Evolutionary conservation across 208 protist species (phyloP).

Genomic region (Zelonia costaricensis): DNA sequence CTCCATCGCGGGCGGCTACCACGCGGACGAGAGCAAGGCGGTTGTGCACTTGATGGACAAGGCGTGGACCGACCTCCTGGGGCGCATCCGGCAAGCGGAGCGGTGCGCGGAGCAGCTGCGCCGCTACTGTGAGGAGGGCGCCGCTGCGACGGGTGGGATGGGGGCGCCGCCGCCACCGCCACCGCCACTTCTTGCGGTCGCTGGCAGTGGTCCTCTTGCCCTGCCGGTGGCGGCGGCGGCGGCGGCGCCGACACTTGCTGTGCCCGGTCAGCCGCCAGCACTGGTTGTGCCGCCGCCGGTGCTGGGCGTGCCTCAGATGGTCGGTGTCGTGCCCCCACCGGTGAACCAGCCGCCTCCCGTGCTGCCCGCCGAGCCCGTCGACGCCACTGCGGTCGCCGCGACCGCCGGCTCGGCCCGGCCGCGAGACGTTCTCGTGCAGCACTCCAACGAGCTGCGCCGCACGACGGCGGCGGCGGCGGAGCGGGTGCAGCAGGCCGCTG

Average conservation of each 20-base stretch:
- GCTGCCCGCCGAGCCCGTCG: not conserved
- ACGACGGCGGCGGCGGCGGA: slow-evolving; percentile 25
- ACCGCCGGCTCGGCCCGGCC: slow-evolving; percentile 34
- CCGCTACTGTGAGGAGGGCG: slow-evolving; percentile 47
- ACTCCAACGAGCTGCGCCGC: slow-evolving; percentile 52
- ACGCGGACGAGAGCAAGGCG: slow-evolving; percentile 57
- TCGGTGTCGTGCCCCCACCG: not conserved
- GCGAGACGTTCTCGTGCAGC: slow-evolving; percentile 52
- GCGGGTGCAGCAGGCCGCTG: slow-evolving; percentile 22
- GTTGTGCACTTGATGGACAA: slow-evolving; percentile 41
- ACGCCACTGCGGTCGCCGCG: not conserved
- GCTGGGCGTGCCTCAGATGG: not conserved
- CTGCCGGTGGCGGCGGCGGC: slow-evolving; percentile 2
- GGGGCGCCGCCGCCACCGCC: not conserved
- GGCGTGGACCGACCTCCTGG: slow-evolving; percentile 48
- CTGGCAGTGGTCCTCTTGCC: not conserved
- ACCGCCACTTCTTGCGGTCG: not conserved
- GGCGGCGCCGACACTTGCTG: not conserved
- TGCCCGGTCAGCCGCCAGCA: not conserved
- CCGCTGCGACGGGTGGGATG: not conserved
- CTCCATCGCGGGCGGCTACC: slow-evolving; percentile 56
- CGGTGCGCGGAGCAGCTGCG: slow-evolving; percentile 33
- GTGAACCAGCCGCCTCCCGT: not conserved
- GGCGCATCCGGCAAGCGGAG: slow-evolving; percentile 33
- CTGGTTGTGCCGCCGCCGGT: not conserved